phyloP scores from a whole-genome alignment of 2,329 filamentous ascomycete species.

The Fusarium ambrosium region DNA sequence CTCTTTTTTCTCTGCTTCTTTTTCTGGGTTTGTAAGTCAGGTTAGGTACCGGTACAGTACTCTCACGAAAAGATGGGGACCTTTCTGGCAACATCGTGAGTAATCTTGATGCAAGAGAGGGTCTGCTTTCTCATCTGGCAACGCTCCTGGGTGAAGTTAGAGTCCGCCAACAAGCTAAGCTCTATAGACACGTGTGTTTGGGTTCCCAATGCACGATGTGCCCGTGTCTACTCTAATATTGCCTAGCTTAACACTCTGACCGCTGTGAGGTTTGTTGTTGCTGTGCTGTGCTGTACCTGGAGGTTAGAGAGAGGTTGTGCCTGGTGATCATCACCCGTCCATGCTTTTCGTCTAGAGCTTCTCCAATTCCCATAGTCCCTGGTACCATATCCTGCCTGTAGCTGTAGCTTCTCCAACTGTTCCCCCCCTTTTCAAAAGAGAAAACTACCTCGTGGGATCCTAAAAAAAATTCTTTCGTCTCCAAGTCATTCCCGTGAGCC shows the following conservation, averaged over 20 bases:
- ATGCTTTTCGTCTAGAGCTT: slow-evolving; percentile 23
- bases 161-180: neutral
- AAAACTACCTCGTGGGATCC: neutral
- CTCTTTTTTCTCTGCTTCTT: neutral
- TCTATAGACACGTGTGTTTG: neutral
- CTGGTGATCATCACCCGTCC: slow-evolving; percentile 19
- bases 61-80: slow-evolving; percentile 9
- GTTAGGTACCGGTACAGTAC: slow-evolving; percentile 35
- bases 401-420: slow-evolving; percentile 32
- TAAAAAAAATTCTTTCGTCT: slow-evolving; percentile 12
- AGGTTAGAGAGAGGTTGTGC: neutral
- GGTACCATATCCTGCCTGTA: neutral
- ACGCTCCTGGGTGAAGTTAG: slow-evolving; percentile 38
- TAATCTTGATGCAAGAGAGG: slow-evolving; percentile 35
- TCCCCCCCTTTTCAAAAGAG: neutral
- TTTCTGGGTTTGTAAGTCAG: slow-evolving; percentile 33
- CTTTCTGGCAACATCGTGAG: slow-evolving; percentile 34
- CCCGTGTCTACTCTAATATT: slow-evolving; percentile 11
- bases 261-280: neutral
- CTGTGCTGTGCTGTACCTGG: neutral
- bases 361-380: slow-evolving; percentile 25
- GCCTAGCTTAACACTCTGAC: neutral
- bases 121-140: slow-evolving; percentile 27
- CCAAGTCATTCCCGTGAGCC: slow-evolving; percentile 18
- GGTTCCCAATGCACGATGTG: slow-evolving; percentile 20